Conservation (phyloP, 306 rosid species). For the Morella rubra region DNA sequence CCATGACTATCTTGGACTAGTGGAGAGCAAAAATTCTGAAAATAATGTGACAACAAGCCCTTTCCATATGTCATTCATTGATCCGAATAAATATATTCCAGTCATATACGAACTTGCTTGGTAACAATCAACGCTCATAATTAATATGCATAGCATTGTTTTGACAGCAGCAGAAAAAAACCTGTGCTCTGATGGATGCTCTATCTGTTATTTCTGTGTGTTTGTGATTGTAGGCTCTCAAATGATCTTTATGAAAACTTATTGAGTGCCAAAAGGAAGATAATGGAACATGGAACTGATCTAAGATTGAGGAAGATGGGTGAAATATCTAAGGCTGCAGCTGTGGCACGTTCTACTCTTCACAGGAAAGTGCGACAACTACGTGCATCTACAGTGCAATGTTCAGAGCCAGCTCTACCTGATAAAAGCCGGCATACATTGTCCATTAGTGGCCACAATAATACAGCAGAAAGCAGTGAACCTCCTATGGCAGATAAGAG, state of each 20-base stretch:
- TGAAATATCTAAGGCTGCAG: slow-evolving; percentile 67
- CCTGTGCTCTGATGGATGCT: slow-evolving; percentile 23
- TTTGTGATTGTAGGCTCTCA: slow-evolving; percentile 58
- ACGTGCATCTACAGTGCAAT: slow-evolving; percentile 48
- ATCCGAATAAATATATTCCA: neutral
- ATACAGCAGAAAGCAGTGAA: slow-evolving; percentile 30
- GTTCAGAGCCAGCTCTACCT: slow-evolving; percentile 37
- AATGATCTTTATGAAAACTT: slow-evolving; percentile 58
- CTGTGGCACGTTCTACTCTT: slow-evolving; percentile 70
- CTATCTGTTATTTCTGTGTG: slow-evolving; percentile 8
- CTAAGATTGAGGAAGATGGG: slow-evolving; percentile 56
- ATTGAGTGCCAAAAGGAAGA: slow-evolving; percentile 58
- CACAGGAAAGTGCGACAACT: slow-evolving; percentile 64
- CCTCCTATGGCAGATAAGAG: slow-evolving; percentile 33
- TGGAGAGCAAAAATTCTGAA: neutral
- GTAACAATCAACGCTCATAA: slow-evolving; percentile 7
- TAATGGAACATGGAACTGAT: slow-evolving; percentile 49
- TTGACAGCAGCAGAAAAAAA: slow-evolving; percentile 3
- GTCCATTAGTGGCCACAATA: slow-evolving; percentile 29
- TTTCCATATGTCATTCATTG: neutral
- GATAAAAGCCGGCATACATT: slow-evolving; percentile 33
- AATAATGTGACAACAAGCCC: neutral
- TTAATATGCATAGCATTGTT: slow-evolving; percentile 19
- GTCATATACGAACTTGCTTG: neutral
- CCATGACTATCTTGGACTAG: neutral